Evolutionary conservation across 1,139 yeast genomes (phyloP), one percentile per base, ranked within the genome.

Genomic region (Pichia sp.): DNA sequence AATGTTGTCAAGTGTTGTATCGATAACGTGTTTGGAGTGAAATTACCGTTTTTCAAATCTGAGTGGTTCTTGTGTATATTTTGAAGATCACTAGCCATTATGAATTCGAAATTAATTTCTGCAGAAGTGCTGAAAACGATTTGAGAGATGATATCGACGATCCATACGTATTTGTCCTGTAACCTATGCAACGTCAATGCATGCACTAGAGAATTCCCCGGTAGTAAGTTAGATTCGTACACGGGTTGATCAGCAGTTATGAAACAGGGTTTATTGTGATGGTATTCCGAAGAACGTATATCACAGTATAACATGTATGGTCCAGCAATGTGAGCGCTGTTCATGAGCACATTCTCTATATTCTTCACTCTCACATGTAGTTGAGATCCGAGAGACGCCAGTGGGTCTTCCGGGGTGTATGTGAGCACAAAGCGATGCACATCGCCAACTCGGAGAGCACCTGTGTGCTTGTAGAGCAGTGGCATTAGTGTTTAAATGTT

Each of bases 221-320:
- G 76, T 24, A 68, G 63, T 13, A 74, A 46, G 47, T 71, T 77
- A 2, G 78, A 74, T 45, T 73, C 77, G 47, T 64, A 74, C 7
- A 58, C 59, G 51, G 67, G 85, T 44, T 79, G 78, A 46, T 74
- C 77, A 0, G 77, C 79, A 3, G 79, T 71, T n/a, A 73, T 61
- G 46, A 74, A 74, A 42, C 74, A 68, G 38, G 62, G 60, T 32
- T 66, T 60, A 19, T 70, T 62, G 42, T 74, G 79, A 37, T 75
- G 69, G 52, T 76, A 91, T 22, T 73, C 82, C 8, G 62, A 72
- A 1, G 84, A 69, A 33, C 78, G 62, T 35, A 93, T 77, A 57
- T 91, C 96, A 17, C 80, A 91, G 51, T 88, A 91, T 3, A 91
- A 56, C n/a, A 83, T 72, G 52, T 76, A 88, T 0, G 98, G 98